Evolutionary conservation across 495 filamentous ascomycete genomes (phyloP), one percentile per base, ranked within the genome.

Genomic region (Massariosphaeria phaeospora): DNA sequence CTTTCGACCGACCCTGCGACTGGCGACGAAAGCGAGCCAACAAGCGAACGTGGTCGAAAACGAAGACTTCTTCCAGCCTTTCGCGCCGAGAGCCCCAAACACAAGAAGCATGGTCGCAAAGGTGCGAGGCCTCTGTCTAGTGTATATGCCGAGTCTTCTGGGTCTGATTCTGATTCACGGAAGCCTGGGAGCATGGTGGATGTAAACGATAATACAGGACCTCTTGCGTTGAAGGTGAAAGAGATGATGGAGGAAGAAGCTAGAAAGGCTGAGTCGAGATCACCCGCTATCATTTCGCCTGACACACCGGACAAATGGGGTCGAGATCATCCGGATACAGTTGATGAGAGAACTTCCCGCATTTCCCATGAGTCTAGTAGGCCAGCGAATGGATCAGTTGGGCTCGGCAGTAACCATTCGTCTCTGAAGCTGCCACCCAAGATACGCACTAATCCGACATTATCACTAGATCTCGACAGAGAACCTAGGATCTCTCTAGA

Each of bases 171-270:
- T 10, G 48, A 34, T 20, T 57, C 49, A 35, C 34, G 38, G 26
- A 48, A 42, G 21, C 15, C 29, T 20, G 29, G 46, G 7, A 29
- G 21, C 11, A 5, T 39, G n/a, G 33, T 52, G 2, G 48, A 58
- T 24, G 34, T 44, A 11, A 53, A 66, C 23, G 49, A 64, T 20
- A 70, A 76, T 29, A 79, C 69, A 52, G 79, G 79, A 25, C 73
- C 84, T 12, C 68, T 88, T 6, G 81, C 82, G 50, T 83, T 80
- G 59, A 83, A 85, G 55, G 83, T 88, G 79, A 73, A 76, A 57
- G 74, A 80, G n/a, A 76, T 85, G 72, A 69, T 85, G 11, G 77
- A 55, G 17, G 49, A 59, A 30, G 60, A 66, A 31, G 52, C 46
- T 15, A 34, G 41, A 33, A 56, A 58, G 18, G 42, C 31, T 12